Evolutionary conservation across 2,329 filamentous ascomycete genomes (phyloP).

Genomic region (Cyphellophora attinorum): DNA sequence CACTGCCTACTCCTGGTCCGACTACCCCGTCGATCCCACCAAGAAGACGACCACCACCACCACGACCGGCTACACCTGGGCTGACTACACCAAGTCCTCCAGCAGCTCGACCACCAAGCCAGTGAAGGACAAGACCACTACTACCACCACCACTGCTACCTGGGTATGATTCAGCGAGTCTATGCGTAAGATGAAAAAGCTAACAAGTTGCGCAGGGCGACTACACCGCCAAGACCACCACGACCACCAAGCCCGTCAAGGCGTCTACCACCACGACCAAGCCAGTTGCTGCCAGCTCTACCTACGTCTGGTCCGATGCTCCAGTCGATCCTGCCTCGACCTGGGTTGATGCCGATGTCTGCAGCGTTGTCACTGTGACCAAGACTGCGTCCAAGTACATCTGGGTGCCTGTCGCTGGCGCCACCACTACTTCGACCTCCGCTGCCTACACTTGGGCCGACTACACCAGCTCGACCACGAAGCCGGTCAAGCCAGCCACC

Average conservation of each 20-base stretch:
- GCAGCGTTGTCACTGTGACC: too few relatives aligned
- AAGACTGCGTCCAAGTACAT: too few relatives aligned
- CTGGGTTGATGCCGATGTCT: too few relatives aligned
- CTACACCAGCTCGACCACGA: slow-evolving; percentile 2
- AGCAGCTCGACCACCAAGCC: neutral
- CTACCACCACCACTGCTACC: neutral
- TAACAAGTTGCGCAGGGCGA: too few relatives aligned
- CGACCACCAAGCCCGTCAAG: slow-evolving; percentile 3
- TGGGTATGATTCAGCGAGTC: too few relatives aligned
- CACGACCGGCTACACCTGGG: neutral
- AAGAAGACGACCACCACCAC: neutral
- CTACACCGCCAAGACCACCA: slow-evolving; percentile 5
- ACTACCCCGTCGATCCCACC: neutral
- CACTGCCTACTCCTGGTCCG: neutral
- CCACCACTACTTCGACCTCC: slow-evolving; percentile 5
- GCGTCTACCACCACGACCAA: slow-evolving; percentile 5
- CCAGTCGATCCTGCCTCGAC: neutral
- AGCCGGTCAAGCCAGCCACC: neutral
- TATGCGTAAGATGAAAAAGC: too few relatives aligned
- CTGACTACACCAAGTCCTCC: neutral
- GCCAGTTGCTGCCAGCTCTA: slow-evolving; percentile 2
- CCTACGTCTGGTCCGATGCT: slow-evolving; percentile 6
- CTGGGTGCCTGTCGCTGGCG: too few relatives aligned
- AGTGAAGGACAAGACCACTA: neutral
- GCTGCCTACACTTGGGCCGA: slow-evolving; percentile 4